These are phyloP conservation scores for Phlebopus sp. DNA, from an alignment of 1,284 basidiomycete species.

Conservation along the genomic window DNA sequence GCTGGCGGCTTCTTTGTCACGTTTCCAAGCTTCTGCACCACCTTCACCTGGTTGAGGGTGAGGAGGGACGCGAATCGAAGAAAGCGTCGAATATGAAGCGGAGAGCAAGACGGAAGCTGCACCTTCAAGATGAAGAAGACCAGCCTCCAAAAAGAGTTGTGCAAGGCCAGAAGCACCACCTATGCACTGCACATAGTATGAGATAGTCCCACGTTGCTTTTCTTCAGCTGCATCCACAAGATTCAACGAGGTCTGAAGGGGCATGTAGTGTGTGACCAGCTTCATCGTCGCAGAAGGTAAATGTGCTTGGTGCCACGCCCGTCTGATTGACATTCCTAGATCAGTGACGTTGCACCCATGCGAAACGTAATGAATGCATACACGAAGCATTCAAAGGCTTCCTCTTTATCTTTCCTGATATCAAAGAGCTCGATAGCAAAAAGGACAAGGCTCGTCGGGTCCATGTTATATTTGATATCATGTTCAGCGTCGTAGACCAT, in stretches of 20 bases:
- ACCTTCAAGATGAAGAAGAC: conserved; percentile 72
- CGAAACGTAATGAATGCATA: conserved; percentile 36
- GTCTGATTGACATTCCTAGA: conserved; percentile 40
- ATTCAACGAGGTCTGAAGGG: conserved; percentile 45
- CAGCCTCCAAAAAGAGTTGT: conserved; percentile 71
- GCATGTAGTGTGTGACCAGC: conserved; percentile 66
- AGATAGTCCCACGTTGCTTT: conserved; percentile 46
- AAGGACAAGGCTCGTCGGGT: conserved; percentile 72
- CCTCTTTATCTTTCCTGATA: conserved; percentile 66
- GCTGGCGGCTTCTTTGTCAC: conserved; percentile 63
- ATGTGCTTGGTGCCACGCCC: conserved; percentile 75
- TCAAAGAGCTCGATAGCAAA: conserved; percentile 67
- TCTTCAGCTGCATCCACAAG: conserved; percentile 34
- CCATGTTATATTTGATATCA: conserved; percentile 72
- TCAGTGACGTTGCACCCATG: not conserved
- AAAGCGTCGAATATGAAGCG: conserved; percentile 68
- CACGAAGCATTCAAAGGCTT: conserved; percentile 78
- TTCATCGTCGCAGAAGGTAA: conserved; percentile 72
- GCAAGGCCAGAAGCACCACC: conserved; percentile 63
- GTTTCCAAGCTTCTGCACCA: conserved; percentile 64
- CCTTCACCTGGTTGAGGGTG: conserved; percentile 46
- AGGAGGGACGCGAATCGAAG: conserved; percentile 64
- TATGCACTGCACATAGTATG: conserved; percentile 62
- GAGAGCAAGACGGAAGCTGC: conserved; percentile 63
- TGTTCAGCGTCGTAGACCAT: conserved; percentile 49